Percentiles rank a stretch among this genome's conserved stretches.
Evolutionary conservation across 169 alveolate species (phyloP).

Genomic region (Eimeria tenella): DNA sequence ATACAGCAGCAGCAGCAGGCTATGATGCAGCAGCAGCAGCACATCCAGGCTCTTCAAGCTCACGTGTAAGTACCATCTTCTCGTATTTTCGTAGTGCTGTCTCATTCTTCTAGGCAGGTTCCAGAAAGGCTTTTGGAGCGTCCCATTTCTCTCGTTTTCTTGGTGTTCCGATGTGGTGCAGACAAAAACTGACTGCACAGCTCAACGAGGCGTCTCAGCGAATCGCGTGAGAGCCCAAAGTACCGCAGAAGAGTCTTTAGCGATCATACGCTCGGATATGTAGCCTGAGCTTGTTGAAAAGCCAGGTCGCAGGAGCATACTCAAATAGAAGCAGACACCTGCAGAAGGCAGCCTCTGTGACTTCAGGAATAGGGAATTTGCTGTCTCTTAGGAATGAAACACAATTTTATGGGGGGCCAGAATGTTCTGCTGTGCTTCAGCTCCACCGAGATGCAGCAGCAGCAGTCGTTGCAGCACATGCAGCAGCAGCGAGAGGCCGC

Average conservation of each 20-base stretch:
- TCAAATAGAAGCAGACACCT: neutral
- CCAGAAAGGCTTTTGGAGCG: neutral
- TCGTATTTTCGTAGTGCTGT: neutral
- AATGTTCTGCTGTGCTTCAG: conserved; percentile 10
- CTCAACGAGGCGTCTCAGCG: conserved; percentile 59
- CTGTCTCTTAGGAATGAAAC: neutral
- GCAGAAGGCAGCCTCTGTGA: neutral
- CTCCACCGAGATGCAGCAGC: conserved; percentile 58
- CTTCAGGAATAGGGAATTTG: neutral
- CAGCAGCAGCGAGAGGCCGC: conserved; percentile 54
- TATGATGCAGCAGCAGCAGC: conserved; percentile 53
- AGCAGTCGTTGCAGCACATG: conserved; percentile 49
- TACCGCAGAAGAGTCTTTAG: neutral
- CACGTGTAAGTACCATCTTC: conserved; percentile 23
- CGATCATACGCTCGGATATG: no score
- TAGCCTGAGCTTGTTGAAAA: no score
- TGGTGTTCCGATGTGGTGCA: neutral
- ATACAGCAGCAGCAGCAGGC: conserved; percentile 68
- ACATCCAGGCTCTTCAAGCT: conserved; percentile 59
- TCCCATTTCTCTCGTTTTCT: neutral
- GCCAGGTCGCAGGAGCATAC: neutral
- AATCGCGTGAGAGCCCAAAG: conserved; percentile 54
- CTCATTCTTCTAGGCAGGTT: neutral
- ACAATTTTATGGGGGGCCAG: neutral
- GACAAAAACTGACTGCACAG: conserved; percentile 45